Evolutionary conservation across 179 eudicot species (phyloP), one percentile per base, ranked within the genome.

Genomic region (Heliamphora pulchella): DNA sequence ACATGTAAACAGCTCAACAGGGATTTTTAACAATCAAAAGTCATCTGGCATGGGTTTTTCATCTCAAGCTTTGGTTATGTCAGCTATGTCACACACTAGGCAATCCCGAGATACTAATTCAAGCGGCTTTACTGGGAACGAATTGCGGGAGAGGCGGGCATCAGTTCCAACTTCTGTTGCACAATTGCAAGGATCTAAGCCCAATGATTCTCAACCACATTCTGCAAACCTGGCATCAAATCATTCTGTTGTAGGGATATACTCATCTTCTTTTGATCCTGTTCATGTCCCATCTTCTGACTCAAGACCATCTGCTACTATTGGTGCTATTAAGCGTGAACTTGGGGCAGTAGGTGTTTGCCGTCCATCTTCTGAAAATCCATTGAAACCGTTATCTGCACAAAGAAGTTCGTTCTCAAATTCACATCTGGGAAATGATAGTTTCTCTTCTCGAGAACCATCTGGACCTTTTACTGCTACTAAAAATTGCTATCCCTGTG

Each of bases 261-360:
- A 91, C 76, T 91, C 99, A 5, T 96, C 98, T 66, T 87, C 94
- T 72, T 94, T 92, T 20, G 99, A 96, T 88, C 98, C 97, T 81
- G 97, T 94, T 82, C 98, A 96, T 81, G 93, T 94, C 74, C 99
- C 98, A 78, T 90, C 94, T 11, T 87, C 83, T 75, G 88, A 91
- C 79, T 91, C 94, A 54, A 89, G 91, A 87, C 82, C 93, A n/a
- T 86, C 94, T 80, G 87, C 90, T 62, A 87, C 87, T 72, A 81
- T 93, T 83, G 96, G 98, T 69, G 91, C 98, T 50, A 89, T 88
- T 81, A 89, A 86, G 85, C 98, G 98, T 85, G 97, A 91, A 66
- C 88, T 92, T 80, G 97, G 98, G 63, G 93, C 87, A 71, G 98
- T 94, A 65, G 99, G 99, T 80, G 90, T 90, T 78, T 96, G 95